A percentile compares a stretch with the other conserved stretches of the same genome.
phyloP scores from a whole-genome alignment of 495 filamentous ascomycete genomes.

The Friedmanniomyces simplex region DNA sequence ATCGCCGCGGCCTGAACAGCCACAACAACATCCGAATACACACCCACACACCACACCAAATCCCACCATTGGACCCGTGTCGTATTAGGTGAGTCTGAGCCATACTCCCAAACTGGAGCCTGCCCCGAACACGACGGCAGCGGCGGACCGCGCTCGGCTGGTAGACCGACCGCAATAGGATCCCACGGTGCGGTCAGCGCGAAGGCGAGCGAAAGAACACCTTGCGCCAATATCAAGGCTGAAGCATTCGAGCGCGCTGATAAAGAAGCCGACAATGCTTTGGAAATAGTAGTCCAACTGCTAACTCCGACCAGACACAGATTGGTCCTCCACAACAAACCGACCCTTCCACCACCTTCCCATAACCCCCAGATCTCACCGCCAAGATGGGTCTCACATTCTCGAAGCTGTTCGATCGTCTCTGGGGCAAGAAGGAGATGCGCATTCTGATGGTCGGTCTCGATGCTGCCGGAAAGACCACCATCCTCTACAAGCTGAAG shows the following conservation, averaged over 20 bases:
- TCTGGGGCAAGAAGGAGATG: conserved; percentile 99
- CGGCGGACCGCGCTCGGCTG: background rate
- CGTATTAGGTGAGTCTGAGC: conserved; percentile 1
- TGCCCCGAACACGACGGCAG: background rate
- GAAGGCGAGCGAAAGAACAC: background rate
- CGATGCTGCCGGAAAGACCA: conserved; percentile 98
- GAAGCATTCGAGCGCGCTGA: background rate
- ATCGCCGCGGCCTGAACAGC: conserved; percentile 5
- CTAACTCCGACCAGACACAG: background rate
- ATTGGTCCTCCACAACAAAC: background rate
- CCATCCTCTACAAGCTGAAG: conserved; percentile 99
- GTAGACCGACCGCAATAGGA: background rate
- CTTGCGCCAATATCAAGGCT: background rate
- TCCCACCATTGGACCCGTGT: background rate
- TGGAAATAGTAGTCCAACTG: background rate
- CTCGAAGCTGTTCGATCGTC: conserved; percentile 84
- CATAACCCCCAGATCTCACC: conserved; percentile 15
- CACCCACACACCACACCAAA: background rate
- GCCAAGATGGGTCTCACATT: conserved; percentile 88
- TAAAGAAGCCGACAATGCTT: background rate
- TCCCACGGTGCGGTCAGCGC: background rate
- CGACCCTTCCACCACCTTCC: background rate
- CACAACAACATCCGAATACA: conserved; percentile 2
- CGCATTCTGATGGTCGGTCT: conserved; percentile 99
- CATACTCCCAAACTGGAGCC: background rate